Percentiles rank a stretch among this genome's conserved stretches.
Evolutionary conservation across 306 rosid species (phyloP).

Genomic region (cucumber (Cucumis sativus)): Cucumber_9930_V3 NC_026660.2:10115501-10116000

Average conservation of each 20-base stretch:
- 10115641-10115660: neutral
- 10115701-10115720: constrained; percentile 75
- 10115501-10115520: constrained; percentile 35
- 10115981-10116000: constrained; percentile 91
- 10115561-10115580: constrained; percentile 70
- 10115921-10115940: constrained; percentile 98
- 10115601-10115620: constrained; percentile 53
- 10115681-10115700: neutral
- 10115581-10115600: constrained; percentile 92
- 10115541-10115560: constrained; percentile 82
- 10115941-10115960: constrained; percentile 99
- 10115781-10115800: constrained; percentile 99
- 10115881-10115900: constrained; percentile 14
- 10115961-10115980: constrained; percentile 97
- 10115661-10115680: neutral
- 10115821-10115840: neutral
- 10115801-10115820: constrained; percentile 20
- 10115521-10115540: constrained; percentile 75
- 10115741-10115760: constrained; percentile 99
- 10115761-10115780: constrained; percentile 99
- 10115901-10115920: constrained; percentile 99
- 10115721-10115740: constrained; percentile 98
- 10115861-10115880: neutral
- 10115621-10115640: constrained; percentile 7
- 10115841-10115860: neutral